Base-by-base conservation (phyloP, 2,329 filamentous ascomycete species). In the Aspergillus ruber region DNA sequence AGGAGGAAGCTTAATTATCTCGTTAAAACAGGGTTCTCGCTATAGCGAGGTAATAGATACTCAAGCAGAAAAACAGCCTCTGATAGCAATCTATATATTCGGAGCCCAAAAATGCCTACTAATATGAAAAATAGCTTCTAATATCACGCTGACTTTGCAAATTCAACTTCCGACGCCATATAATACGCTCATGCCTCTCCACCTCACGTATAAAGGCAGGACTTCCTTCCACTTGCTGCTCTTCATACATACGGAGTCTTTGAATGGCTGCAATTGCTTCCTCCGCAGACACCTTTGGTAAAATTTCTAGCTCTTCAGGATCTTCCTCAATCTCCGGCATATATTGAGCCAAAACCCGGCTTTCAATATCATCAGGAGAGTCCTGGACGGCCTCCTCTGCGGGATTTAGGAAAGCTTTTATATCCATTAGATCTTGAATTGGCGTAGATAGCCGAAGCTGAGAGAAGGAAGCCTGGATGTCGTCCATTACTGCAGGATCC, bases 361-460 rank as follows among this genome's bases (percentile, higher is more conserved):
- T 45, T 12, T 50, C 47, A 17, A 51, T 36, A 32, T 50, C 35
- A 6, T 46, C 33, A 3, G 45, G 1, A 18, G 18, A 39, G 41
- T 51, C 47, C 25, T 46, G 38, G 21, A 47, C 44, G n/a, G 44
- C 18, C 32, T 52, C 50, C 21, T 52, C 45, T n/a, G 39, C 17
- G 2, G 39, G 35, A 39, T 48, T 18, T 7, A 52, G 15, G 32
- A 46, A 48, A 25, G 44, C 8, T 8, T 35, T 8, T 15, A 44
- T 32, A 32, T 43, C 39, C 44, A 52, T 48, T 8, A 48, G 33
- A 17, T 44, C 40, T 7, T 42, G 25, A 7, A 52, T 41, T 13
- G 38, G 38, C 15, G 43, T 42, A 40, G 42, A 33, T 13, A 43
- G n/a, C 18, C 44, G 12, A 20, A 52, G 43, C 12, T 40, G 43